Conservation (phyloP, 2,329 filamentous ascomycete genomes). For the Tolypocladium ovalisporum region DNA sequence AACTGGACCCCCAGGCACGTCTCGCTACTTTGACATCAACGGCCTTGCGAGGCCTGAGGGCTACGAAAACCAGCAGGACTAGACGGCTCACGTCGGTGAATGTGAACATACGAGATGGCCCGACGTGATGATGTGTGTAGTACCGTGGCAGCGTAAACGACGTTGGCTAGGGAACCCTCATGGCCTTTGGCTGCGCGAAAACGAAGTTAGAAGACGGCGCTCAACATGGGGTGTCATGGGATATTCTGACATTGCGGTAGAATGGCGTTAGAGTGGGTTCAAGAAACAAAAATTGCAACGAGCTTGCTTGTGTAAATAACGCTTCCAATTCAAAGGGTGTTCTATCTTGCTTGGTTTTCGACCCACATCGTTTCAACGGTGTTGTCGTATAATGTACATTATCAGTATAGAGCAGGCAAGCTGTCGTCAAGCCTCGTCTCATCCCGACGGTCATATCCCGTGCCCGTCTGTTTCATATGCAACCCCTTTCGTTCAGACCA, state of each 20-base stretch:
- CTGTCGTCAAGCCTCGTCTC: not conserved
- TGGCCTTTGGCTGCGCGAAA: not conserved
- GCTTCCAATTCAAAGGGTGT: not conserved
- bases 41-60: constrained; percentile 73
- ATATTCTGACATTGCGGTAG: constrained; percentile 10
- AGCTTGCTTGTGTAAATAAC: constrained; percentile 15
- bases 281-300: constrained; percentile 14
- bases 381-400: constrained; percentile 1
- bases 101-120: not conserved
- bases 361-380: not conserved
- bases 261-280: constrained; percentile 12
- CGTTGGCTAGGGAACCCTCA: not conserved
- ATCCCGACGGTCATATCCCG: not conserved
- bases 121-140: not conserved
- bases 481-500: not conserved
- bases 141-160: not conserved
- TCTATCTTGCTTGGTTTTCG: not conserved
- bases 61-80: constrained; percentile 60
- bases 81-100: constrained; percentile 10
- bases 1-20: constrained; percentile 39
- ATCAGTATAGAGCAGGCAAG: not conserved
- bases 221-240: not conserved
- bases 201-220: not conserved
- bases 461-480: not conserved
- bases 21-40: constrained; percentile 77